phyloP scores from a whole-genome alignment of 202 grass and related monocot genomes.

The Dendrocalamus latiflorus region DNA sequence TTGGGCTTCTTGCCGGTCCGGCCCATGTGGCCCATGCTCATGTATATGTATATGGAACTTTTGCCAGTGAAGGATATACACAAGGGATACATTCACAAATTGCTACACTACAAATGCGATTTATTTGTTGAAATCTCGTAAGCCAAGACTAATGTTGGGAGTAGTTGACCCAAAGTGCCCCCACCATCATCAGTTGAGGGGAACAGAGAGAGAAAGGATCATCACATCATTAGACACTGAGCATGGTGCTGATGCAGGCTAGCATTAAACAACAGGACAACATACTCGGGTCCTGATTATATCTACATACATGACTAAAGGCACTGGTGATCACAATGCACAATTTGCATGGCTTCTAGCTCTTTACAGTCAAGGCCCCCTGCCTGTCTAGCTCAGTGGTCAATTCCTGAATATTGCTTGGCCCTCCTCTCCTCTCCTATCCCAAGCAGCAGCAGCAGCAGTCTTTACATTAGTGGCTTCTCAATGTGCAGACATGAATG shows the following conservation, averaged over 20 bases:
- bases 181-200: neutral
- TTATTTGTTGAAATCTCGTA: neutral
- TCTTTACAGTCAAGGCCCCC: slow-evolving; percentile 2
- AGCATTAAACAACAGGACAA: neutral
- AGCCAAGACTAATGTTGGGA: neutral
- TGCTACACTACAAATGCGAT: neutral
- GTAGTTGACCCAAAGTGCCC: neutral
- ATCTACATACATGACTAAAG: neutral
- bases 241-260: neutral
- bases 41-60: too few relatives aligned
- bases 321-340: neutral
- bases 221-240: slow-evolving; percentile 9
- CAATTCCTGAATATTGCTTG: slow-evolving; percentile 3
- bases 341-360: neutral
- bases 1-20: too few relatives aligned
- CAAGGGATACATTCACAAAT: too few relatives aligned
- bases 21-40: too few relatives aligned
- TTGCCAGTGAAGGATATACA: too few relatives aligned
- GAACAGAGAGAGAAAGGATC: neutral
- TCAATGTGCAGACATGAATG: slow-evolving; percentile 17
- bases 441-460: neutral
- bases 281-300: neutral
- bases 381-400: neutral
- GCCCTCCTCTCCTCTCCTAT: neutral
- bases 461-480: slow-evolving; percentile 19